Evolutionary conservation across 176 grass and related monocot genomes (phyloP).

Genomic region (Juncus effusus): DNA sequence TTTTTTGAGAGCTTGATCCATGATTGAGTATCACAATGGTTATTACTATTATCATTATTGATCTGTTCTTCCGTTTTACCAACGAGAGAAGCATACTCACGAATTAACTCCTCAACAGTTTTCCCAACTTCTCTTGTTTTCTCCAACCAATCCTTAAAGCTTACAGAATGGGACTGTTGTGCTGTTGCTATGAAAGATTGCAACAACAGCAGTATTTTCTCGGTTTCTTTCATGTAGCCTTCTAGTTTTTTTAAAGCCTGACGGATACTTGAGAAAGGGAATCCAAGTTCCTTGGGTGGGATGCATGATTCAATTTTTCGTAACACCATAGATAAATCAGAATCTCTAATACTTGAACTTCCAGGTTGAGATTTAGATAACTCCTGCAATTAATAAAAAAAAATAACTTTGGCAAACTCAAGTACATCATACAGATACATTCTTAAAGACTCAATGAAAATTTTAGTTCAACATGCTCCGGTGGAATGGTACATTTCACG

Average conservation of each 20-base stretch:
- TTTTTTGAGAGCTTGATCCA: not conserved
- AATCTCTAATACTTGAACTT: not conserved
- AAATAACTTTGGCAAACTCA: not conserved
- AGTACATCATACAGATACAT: no score
- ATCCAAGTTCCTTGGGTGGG: not conserved
- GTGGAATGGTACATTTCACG: no score
- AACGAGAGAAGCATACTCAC: not conserved
- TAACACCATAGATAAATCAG: not conserved
- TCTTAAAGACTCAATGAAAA: no score
- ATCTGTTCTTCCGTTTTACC: not conserved
- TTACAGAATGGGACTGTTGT: not conserved
- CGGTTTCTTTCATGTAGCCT: conserved; percentile 2
- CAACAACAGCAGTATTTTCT: not conserved
- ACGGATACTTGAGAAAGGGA: not conserved
- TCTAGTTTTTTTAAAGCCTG: not conserved
- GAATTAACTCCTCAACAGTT: not conserved
- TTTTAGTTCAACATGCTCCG: no score
- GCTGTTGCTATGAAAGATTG: not conserved
- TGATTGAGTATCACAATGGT: not conserved
- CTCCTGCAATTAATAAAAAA: not conserved
- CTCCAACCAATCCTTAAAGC: not conserved
- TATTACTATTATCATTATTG: not conserved
- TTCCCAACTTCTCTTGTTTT: not conserved
- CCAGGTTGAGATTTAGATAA: not conserved
- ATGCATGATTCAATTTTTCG: not conserved